These are phyloP conservation scores for Daphne laureola DNA, from an alignment of 441 rosid genomes.

Conservation along the genomic window DNA sequence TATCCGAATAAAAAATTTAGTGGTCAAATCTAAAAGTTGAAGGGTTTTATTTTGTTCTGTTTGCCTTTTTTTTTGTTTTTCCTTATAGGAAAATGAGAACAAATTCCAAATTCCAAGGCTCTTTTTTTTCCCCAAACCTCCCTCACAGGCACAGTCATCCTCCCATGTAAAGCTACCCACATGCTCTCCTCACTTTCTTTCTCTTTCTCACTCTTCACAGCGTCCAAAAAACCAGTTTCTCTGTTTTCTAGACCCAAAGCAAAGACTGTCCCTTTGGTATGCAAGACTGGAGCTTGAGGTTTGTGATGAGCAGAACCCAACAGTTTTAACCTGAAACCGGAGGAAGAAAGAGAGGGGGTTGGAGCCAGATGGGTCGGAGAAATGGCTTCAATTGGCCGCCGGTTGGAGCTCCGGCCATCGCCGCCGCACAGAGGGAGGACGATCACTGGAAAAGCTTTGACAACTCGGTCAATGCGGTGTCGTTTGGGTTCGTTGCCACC, in stretches of 20 bases:
- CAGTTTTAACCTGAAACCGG: slow-evolving; percentile 2
- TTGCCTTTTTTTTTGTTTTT: too few relatives aligned
- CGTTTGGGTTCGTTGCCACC: slow-evolving; percentile 95
- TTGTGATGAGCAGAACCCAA: slow-evolving; percentile 13
- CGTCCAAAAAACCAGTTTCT: too few relatives aligned
- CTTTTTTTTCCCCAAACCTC: slow-evolving; percentile 7
- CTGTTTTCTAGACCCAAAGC: too few relatives aligned
- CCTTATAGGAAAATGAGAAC: background rate
- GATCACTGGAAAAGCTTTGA: slow-evolving; percentile 60
- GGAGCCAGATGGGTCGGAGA: slow-evolving; percentile 26
- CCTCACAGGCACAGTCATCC: slow-evolving; percentile 1
- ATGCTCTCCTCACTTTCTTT: slow-evolving; percentile 11
- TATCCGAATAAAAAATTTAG: too few relatives aligned
- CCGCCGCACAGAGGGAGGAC: slow-evolving; percentile 40
- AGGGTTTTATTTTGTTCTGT: too few relatives aligned
- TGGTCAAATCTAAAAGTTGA: too few relatives aligned
- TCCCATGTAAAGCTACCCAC: slow-evolving; percentile 20
- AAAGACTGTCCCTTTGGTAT: background rate
- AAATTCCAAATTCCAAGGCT: slow-evolving; percentile 28
- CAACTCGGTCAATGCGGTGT: slow-evolving; percentile 82
- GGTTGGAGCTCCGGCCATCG: slow-evolving; percentile 54
- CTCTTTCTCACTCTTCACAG: slow-evolving; percentile 2
- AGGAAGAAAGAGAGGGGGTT: too few relatives aligned
- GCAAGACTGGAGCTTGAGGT: slow-evolving; percentile 6
- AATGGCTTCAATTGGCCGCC: slow-evolving; percentile 47